These are phyloP conservation scores for Phoma herbarum DNA, from an alignment of 2,329 filamentous ascomycete genomes.

Conservation along the genomic window DNA sequence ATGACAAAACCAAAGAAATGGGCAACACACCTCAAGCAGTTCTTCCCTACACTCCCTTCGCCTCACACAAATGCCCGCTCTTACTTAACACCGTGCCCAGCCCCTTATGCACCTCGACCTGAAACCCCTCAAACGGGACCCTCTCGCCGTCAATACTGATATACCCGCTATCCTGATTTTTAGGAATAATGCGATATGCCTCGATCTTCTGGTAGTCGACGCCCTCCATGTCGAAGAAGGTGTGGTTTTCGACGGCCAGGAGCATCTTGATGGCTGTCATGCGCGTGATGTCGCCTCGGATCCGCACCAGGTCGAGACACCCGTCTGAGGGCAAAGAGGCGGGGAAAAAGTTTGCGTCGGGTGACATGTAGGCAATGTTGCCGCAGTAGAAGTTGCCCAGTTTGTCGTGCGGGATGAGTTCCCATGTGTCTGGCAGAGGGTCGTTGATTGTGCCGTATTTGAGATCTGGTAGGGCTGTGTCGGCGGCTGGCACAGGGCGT, in stretches of 20 bases:
- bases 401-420: constrained; percentile 74
- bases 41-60: constrained; percentile 45
- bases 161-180: constrained; percentile 69
- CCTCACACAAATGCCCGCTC: constrained; percentile 75
- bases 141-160: constrained; percentile 95
- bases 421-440: constrained; percentile 79
- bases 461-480: constrained; percentile 70
- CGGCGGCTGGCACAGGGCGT: constrained; percentile 31
- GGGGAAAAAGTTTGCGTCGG: constrained; percentile 87
- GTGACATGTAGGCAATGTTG: constrained; percentile 93
- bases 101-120: constrained; percentile 85
- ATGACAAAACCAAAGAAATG: neutral
- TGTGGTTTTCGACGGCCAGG: constrained; percentile 73
- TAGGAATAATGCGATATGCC: constrained; percentile 86
- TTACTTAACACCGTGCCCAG: constrained; percentile 87
- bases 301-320: constrained; percentile 81
- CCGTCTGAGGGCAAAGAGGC: constrained; percentile 85
- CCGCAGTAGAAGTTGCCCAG: constrained; percentile 94
- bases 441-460: constrained; percentile 83
- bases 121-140: constrained; percentile 86
- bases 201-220: constrained; percentile 84
- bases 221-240: constrained; percentile 80
- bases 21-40: neutral
- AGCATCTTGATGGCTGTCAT: constrained; percentile 74
- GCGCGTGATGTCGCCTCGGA: constrained; percentile 77